Base-by-base conservation (phyloP, 164 flowering plant species). In the Malania oleifera region DNA sequence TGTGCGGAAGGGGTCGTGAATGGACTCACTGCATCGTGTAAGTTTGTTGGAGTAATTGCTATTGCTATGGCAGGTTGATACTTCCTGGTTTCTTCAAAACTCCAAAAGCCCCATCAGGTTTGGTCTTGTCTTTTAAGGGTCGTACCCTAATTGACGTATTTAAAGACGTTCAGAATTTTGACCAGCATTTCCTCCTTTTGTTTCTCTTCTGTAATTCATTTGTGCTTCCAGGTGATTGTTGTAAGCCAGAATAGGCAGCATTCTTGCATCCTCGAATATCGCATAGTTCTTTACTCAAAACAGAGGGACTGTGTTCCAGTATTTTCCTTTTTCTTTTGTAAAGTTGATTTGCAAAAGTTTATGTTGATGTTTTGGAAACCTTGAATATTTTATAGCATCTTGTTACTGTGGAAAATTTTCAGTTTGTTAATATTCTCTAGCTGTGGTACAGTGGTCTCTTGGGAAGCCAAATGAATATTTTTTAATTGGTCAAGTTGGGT, bases 61-160 rank as follows among this genome's bases (percentile, higher is more conserved):
- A 17, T 56, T 43, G 48, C 45, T 60, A 19, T 22, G 50, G 47
- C 34, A 52, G 38, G 28, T n/a, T 25, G 60, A 40, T 40, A 2
- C 25, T 40, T 49, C 22, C 8, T 17, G 18, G 17, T n/a, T 3
- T 13, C 15, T 25, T 40, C 47, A 39, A 25, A n/a, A 25, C 24
- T 19, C 27, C 11, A 40, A 24, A 56, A 5, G 38, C 35, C n/a
- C n/a, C 24, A 25, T 12, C n/a, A 53, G 27, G 19, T 27, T 54
- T 54, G 44, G 35, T 20, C 40, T 53, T 46, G 50, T 43, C n/a
- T 34, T 24, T 54, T 43, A 54, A 35, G 44, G 35, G 9, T 15
- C 10, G 14, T 20, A 14, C 26, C 29, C 48, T n/a, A 56, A 25
- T 39, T 43, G 24, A 43, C 35, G 15, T 17, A 56, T 40, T 24